A percentile compares a stretch with the other conserved stretches of the same genome.
phyloP scores from a whole-genome alignment of 306 rosid genomes.

The Vicia villosa region DNA sequence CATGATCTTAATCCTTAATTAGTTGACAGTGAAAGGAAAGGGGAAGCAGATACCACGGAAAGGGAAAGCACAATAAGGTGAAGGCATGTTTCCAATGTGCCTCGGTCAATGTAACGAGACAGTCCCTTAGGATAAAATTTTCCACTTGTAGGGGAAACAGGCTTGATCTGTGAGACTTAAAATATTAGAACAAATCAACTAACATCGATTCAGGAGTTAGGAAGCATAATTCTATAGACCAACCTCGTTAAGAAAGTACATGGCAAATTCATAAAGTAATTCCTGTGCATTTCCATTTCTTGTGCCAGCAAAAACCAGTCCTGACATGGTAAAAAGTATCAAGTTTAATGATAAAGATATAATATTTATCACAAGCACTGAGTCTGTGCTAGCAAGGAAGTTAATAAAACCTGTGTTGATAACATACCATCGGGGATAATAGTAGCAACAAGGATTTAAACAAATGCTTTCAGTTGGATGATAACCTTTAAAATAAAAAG shows the following conservation, averaged over 20 bases:
- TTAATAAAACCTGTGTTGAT: slow-evolving; percentile 14
- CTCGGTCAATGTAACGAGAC: slow-evolving; percentile 82
- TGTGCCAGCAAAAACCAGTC: slow-evolving; percentile 92
- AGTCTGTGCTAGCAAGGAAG: slow-evolving; percentile 25
- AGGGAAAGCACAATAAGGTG: slow-evolving; percentile 90
- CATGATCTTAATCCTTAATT: slow-evolving; percentile 15
- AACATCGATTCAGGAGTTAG: slow-evolving; percentile 31
- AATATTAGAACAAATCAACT: slow-evolving; percentile 24
- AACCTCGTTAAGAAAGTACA: slow-evolving; percentile 90
- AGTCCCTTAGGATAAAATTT: slow-evolving; percentile 77
- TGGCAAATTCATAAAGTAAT: slow-evolving; percentile 77
- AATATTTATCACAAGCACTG: slow-evolving; percentile 21
- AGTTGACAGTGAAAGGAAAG: slow-evolving; percentile 26
- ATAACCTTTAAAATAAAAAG: slow-evolving; percentile 19
- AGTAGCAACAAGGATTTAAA: slow-evolving; percentile 9
- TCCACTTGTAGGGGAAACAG: slow-evolving; percentile 65
- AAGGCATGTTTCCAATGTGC: slow-evolving; percentile 89
- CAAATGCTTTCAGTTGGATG: slow-evolving; percentile 13
- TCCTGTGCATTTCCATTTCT: slow-evolving; percentile 83
- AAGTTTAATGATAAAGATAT: slow-evolving; percentile 33
- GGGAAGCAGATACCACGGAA: slow-evolving; percentile 67
- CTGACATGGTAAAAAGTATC: slow-evolving; percentile 47
- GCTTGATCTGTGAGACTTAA: slow-evolving; percentile 66
- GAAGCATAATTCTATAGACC: slow-evolving; percentile 37
- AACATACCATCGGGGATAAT: slow-evolving; percentile 10